phyloP scores from a whole-genome alignment of 176 grass and related monocot genomes.

The Oryza rufipogon region DNA sequence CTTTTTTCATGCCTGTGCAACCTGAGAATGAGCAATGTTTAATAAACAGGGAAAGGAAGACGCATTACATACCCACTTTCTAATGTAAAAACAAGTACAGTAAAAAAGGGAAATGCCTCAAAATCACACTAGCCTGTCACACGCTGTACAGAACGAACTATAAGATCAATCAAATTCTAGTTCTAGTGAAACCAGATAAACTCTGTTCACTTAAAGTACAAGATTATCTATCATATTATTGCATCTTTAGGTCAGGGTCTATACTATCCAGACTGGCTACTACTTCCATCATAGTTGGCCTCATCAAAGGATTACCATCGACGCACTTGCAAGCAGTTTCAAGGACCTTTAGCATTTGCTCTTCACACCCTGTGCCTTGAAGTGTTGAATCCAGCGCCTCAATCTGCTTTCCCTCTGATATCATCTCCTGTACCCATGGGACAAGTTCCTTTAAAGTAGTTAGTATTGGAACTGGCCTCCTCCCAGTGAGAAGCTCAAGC shows the following conservation, averaged over 20 bases:
- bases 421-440: constrained; percentile 44
- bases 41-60: neutral
- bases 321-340: constrained; percentile 53
- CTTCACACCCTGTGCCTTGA: constrained; percentile 38
- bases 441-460: constrained; percentile 51
- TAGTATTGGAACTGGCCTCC: constrained; percentile 33
- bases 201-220: neutral
- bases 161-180: neutral
- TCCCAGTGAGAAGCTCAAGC: constrained; percentile 63
- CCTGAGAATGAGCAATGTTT: neutral
- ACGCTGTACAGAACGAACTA: neutral
- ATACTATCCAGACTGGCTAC: constrained; percentile 34
- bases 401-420: constrained; percentile 27
- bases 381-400: constrained; percentile 54
- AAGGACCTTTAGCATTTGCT: constrained; percentile 61
- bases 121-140: neutral
- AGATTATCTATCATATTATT: neutral
- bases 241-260: neutral
- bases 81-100: neutral
- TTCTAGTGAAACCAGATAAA: neutral
- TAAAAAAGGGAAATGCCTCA: neutral
- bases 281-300: constrained; percentile 39
- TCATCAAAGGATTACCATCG: constrained; percentile 31
- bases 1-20: neutral
- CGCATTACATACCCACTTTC: neutral